Evolutionary conservation across 345 rosid species (phyloP).

Genomic region (Lagerstroemia speciosa): DNA sequence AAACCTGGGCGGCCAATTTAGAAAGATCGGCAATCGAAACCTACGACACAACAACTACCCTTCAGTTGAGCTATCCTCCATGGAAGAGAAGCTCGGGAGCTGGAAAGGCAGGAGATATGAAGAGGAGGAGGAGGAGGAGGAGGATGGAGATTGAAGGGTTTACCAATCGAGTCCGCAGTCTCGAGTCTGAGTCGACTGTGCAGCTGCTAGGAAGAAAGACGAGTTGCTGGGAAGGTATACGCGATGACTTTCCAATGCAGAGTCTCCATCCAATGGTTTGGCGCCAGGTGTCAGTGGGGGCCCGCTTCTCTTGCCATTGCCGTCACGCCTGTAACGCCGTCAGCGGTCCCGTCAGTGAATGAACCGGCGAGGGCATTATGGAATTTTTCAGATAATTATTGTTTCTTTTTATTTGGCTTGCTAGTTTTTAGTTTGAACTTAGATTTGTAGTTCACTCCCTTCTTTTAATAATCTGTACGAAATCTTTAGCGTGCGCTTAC

Average conservation of each 20-base stretch:
- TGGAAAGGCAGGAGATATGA: too few species aligned
- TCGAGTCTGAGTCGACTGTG: not conserved
- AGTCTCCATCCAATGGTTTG: not conserved
- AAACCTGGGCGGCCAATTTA: not conserved
- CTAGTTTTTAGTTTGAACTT: too few species aligned
- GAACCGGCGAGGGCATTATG: not conserved
- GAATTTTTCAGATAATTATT: not conserved
- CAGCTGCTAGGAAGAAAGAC: not conserved
- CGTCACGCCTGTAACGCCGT: not conserved
- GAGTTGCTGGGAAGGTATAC: not conserved
- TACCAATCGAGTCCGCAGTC: too few species aligned
- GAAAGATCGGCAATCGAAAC: not conserved
- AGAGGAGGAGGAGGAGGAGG: too few species aligned
- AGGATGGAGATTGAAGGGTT: too few species aligned
- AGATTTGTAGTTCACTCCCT: too few species aligned
- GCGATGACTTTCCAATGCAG: not conserved
- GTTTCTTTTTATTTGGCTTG: not conserved
- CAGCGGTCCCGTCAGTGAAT: not conserved
- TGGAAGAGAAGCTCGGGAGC: not conserved
- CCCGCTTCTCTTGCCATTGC: not conserved
- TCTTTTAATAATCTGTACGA: too few species aligned
- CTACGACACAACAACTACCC: not conserved
- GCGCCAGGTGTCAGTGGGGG: not conserved
- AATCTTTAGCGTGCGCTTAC: too few species aligned
- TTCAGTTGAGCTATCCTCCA: not conserved